phyloP scores from a whole-genome alignment of 306 rosid genomes.

The Lablab purpureus region DNA sequence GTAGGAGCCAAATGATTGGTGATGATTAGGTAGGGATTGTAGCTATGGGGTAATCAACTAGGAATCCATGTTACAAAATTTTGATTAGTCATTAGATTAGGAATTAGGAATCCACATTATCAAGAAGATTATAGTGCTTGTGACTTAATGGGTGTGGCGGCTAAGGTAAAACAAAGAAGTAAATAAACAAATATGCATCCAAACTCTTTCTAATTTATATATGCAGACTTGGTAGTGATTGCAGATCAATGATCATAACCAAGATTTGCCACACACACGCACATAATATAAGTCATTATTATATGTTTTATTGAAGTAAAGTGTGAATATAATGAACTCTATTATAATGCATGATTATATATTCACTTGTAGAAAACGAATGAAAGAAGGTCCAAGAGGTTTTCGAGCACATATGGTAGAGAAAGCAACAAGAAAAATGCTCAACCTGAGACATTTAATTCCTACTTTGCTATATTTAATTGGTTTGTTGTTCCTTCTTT shows the following conservation, averaged over 20 bases:
- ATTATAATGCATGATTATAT: conserved; percentile 1
- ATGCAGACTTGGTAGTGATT: conserved; percentile 1
- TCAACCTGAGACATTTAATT: not conserved
- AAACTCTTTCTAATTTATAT: conserved; percentile 26
- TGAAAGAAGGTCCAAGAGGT: conserved; percentile 19
- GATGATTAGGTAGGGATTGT: conserved; percentile 17
- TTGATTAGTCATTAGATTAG: conserved; percentile 54
- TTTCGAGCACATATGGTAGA: not conserved
- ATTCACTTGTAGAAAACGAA: conserved; percentile 32
- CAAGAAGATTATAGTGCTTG: conserved; percentile 51
- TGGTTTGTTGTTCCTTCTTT: conserved; percentile 40
- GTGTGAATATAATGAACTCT: conserved; percentile 22
- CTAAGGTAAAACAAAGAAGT: conserved; percentile 20
- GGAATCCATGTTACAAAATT: conserved; percentile 54
- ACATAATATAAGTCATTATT: not conserved
- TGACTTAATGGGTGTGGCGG: conserved; percentile 45
- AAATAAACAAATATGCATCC: conserved; percentile 15
- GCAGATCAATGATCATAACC: not conserved
- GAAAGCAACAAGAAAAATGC: conserved; percentile 15
- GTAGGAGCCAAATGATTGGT: conserved; percentile 53
- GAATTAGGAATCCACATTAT: conserved; percentile 38
- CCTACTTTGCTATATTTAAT: not conserved
- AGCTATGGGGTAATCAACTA: conserved; percentile 50
- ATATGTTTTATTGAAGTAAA: conserved; percentile 9
- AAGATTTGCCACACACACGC: conserved; percentile 32